Evolutionary conservation across 179 eudicot species (phyloP), one percentile per base, ranked within the genome.

Genomic region (Drosera spatulata): DNA sequence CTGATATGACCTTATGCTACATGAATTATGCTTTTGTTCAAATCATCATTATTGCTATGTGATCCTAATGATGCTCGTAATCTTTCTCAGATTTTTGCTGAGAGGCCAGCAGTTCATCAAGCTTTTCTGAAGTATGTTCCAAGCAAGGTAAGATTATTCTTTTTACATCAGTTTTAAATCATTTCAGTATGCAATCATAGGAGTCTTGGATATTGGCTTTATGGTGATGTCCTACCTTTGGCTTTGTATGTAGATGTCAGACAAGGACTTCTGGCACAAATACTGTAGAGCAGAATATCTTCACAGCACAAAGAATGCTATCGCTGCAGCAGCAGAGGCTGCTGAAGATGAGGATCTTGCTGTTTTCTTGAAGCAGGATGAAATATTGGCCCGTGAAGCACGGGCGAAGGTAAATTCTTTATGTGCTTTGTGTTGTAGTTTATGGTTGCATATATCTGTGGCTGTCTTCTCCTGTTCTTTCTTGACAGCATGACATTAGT

Each of bases 261-360:
- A 93, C 75, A 77, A 74, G 75, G 99, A 89, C 40, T 93, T 93
- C 76, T 93, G 99, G 99, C 81, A 81, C 56, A 93, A 93, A 72
- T 93, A 93, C 68, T 89, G 90, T 68, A 79, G 88, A 78, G 99
- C 99, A 41, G 95, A 93, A 76, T 93, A 86, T 72, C 86, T 93
- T 55, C 99, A 89, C 68, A 82, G 99, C 66, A 89, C 90, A 54
- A 93, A 79, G 66, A 93, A 89, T 73, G 74, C 93, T 42, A 75
- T 79, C 71, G 95, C 95, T 66, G 96, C 99, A 52, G 97, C 99
- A 47, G 99, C 97, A 38, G 99, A 89, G 70, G 99, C 95, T 67
- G 99, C 91, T 72, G 90, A 84, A 71, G 99, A 93, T 75, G 99
- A 89, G 73, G 93, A 85, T 53, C 91, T 93, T 66, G 85, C 84